Conservation (phyloP, 129 eudicot species). For the Flaveria robusta region DNA sequence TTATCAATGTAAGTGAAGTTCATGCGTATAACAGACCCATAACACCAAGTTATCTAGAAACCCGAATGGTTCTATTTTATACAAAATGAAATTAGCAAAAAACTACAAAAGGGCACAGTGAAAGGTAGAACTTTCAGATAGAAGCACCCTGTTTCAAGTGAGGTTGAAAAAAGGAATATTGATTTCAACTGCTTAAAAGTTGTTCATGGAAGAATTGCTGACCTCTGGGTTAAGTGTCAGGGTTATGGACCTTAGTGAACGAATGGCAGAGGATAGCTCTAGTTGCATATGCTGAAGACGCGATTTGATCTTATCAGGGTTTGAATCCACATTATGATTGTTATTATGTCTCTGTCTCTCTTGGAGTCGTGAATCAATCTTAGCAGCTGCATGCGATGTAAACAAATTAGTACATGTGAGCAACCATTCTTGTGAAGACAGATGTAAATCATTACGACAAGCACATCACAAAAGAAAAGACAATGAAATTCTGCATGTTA, state of each 20-base stretch:
- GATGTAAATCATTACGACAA: background rate
- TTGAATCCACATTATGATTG: constrained; percentile 6
- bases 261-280: constrained; percentile 71
- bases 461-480: background rate
- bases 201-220: constrained; percentile 1
- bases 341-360: constrained; percentile 13
- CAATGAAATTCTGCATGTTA: background rate
- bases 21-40: background rate
- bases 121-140: background rate
- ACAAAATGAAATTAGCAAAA: background rate
- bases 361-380: constrained; percentile 43
- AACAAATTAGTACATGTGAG: constrained; percentile 5
- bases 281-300: constrained; percentile 67
- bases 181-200: constrained; percentile 1
- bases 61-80: background rate
- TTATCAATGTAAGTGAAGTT: background rate
- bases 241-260: constrained; percentile 52
- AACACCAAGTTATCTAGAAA: background rate
- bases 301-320: constrained; percentile 43
- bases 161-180: background rate
- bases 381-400: constrained; percentile 56
- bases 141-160: background rate
- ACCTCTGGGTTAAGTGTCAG: constrained; percentile 33
- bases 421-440: background rate
- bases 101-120: background rate